phyloP scores from a whole-genome alignment of 2,329 filamentous ascomycete genomes.

The Trichothecium sympodiale region DNA sequence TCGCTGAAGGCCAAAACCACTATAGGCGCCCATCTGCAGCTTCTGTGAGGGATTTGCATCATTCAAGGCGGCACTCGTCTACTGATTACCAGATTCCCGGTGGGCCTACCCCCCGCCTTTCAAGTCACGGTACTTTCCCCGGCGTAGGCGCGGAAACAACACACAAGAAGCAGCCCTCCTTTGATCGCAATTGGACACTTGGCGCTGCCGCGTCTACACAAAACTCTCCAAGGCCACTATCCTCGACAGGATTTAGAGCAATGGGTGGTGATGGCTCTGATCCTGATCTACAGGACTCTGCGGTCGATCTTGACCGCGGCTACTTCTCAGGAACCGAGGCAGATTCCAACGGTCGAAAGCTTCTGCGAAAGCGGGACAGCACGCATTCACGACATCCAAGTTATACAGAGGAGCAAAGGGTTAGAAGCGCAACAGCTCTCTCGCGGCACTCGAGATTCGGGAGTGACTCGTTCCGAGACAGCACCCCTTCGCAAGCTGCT shows the following conservation, averaged over 20 bases:
- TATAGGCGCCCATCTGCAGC: conserved; percentile 63
- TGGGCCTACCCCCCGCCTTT: conserved; percentile 25
- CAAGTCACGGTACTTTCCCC: conserved; percentile 30
- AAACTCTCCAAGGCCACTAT: conserved; percentile 33
- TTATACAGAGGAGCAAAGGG: conserved; percentile 62
- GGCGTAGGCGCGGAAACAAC: conserved; percentile 22
- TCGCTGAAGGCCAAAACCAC: conserved; percentile 34
- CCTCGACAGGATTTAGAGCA: conserved; percentile 40
- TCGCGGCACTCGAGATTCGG: conserved; percentile 68
- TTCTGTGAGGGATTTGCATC: conserved; percentile 70
- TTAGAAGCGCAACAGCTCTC: conserved; percentile 53
- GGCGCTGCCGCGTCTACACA: conserved; percentile 35
- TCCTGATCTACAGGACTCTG: conserved; percentile 32
- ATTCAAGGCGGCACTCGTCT: conserved; percentile 79
- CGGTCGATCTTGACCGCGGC: conserved; percentile 65
- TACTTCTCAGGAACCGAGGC: conserved; percentile 89
- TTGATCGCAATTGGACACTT: conserved; percentile 60
- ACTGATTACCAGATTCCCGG: conserved; percentile 52
- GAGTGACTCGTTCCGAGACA: conserved; percentile 65
- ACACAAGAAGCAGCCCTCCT: conserved; percentile 58
- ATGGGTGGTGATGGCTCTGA: conserved; percentile 25
- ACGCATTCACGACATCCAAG: conserved; percentile 62
- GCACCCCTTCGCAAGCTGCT: conserved; percentile 46
- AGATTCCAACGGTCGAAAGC: conserved; percentile 64
- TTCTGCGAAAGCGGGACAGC: conserved; percentile 69